Base-by-base conservation (phyloP, 2,329 filamentous ascomycete species). In the Thielaviopsis ethacetica region DNA sequence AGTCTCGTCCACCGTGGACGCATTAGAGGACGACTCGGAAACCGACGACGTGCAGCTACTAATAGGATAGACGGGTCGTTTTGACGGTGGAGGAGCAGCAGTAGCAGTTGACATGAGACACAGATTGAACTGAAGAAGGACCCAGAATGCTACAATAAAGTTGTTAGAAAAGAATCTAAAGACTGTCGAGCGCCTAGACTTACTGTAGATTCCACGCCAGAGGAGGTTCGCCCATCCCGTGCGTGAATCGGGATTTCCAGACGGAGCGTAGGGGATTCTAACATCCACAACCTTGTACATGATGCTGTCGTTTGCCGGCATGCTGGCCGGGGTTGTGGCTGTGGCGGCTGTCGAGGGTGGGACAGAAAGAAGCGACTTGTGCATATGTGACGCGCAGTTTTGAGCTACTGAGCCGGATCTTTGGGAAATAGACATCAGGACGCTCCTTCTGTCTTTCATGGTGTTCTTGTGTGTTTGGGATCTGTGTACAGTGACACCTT, bases 1-100 rank as follows among this genome's bases (percentile, higher is more conserved):
- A 24, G 58, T 51, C 22, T n/a, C n/a, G 51, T 41, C 49, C 17
- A 47, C 82, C 72, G 63, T 77, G 24, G 52, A 54, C 24, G 38
- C 19, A n/a, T 30, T 56, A 75, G 63, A 76, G 74, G 58, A 62
- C 64, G 56, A 62, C 62, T 50, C 54, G 54, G 30, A 56, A n/a
- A 56, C 54, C 17, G 54, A 56, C 9, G 54, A 56, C 15, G 54
- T 34, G 41, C 22, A 56, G 54, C 41, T 56, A 26, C 38, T 49
- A 6, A 21, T 41, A 2, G 24, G 34, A 41, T 24, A 52, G 27
- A 19, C n/a, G 15, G 58, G n/a, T 15, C 21, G 58, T 19, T 13
- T 51, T 15, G 58, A n/a, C 38, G 3, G 30, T 12, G 53, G 22
- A 27, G 53, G 30, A 52, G 17, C 30, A 2, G 27, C 15, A 0